Evolutionary conservation across 2,329 filamentous ascomycete genomes (phyloP).

Genomic region (Phaeosphaeria sp.): DNA sequence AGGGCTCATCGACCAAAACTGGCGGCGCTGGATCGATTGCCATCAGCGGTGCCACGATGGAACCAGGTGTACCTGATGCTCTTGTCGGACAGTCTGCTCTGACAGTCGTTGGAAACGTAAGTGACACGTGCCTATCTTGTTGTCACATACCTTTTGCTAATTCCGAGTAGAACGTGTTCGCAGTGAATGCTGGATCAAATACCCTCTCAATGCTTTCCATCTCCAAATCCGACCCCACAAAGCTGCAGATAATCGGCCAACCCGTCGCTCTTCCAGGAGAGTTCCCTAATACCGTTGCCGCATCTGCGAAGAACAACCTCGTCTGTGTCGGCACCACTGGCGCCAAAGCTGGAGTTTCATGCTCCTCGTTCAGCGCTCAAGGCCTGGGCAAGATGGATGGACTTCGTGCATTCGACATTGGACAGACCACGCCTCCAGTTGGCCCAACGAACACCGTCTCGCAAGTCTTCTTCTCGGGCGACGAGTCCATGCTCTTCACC

Average conservation of each 20-base stretch:
- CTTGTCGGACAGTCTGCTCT: slow-evolving; percentile 61
- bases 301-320: slow-evolving; percentile 43
- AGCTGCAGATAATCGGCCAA: slow-evolving; percentile 39
- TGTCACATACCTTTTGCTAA: background rate
- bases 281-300: slow-evolving; percentile 50
- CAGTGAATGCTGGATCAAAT: slow-evolving; percentile 55
- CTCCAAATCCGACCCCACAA: slow-evolving; percentile 34
- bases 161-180: slow-evolving; percentile 57
- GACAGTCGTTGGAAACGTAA: slow-evolving; percentile 62
- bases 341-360: slow-evolving; percentile 46
- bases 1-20: slow-evolving; percentile 53
- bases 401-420: slow-evolving; percentile 54
- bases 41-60: slow-evolving; percentile 42
- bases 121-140: slow-evolving; percentile 12
- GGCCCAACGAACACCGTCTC: slow-evolving; percentile 67
- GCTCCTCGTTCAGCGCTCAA: slow-evolving; percentile 36
- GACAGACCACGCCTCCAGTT: slow-evolving; percentile 64
- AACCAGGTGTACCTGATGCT: slow-evolving; percentile 57
- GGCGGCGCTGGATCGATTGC: slow-evolving; percentile 56
- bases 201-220: slow-evolving; percentile 49
- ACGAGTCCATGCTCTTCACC: slow-evolving; percentile 60
- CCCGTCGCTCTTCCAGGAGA: slow-evolving; percentile 45
- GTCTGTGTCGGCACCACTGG: slow-evolving; percentile 50
- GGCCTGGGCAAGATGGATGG: slow-evolving; percentile 45
- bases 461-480: slow-evolving; percentile 65